Conservation (phyloP, 305 asterid species). For the Fraxinus nigra region DNA sequence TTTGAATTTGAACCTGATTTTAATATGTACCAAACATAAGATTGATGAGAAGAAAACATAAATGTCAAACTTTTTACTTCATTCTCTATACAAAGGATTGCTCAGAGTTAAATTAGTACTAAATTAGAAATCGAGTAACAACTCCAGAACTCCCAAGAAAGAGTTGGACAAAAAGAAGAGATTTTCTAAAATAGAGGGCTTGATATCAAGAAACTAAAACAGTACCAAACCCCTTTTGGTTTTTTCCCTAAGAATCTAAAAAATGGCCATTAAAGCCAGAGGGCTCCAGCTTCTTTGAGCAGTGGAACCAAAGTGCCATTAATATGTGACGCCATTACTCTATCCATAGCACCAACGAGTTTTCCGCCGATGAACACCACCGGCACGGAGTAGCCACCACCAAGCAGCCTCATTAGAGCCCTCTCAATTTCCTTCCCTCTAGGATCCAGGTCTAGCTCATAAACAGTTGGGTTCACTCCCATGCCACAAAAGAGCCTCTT, state of each 20-base stretch:
- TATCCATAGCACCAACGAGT: conserved; percentile 42
- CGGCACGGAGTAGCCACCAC: conserved; percentile 34
- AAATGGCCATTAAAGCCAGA: conserved; percentile 35
- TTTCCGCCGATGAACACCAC: conserved; percentile 51
- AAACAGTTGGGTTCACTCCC: conserved; percentile 42
- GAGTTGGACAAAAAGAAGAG: background rate
- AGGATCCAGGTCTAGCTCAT: conserved; percentile 43
- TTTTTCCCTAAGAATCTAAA: background rate
- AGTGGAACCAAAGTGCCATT: conserved; percentile 41
- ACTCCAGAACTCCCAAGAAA: background rate
- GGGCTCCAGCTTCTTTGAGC: conserved; percentile 50
- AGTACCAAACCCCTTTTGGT: background rate
- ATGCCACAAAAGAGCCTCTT: conserved; percentile 43
- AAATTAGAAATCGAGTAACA: background rate
- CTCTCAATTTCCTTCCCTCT: conserved; percentile 40
- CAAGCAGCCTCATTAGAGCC: conserved; percentile 35
- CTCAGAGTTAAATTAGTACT: background rate
- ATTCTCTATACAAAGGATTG: background rate
- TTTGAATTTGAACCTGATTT: too few species aligned
- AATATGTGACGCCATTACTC: conserved; percentile 48
- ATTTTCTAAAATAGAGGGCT: background rate
- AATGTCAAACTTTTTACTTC: background rate
- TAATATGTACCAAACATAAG: too few species aligned
- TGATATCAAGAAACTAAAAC: background rate
- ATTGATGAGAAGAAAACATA: background rate